Base-by-base conservation (phyloP, 2,329 filamentous ascomycete genomes). In the Elsinoe fawcettii region DNA sequence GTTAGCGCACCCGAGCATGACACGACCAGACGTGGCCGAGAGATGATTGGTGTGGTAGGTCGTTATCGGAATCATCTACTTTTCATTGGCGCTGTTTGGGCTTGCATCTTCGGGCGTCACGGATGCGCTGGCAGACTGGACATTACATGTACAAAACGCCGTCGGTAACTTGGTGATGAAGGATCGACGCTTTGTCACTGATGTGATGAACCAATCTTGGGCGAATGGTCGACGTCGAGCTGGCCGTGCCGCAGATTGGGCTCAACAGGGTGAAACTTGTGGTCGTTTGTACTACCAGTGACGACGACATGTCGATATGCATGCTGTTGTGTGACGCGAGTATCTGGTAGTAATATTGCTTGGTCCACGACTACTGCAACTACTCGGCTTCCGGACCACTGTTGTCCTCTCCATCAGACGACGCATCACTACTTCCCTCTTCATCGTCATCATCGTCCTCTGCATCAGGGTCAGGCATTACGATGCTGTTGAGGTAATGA, bases 401-500 rank as follows among this genome's bases (percentile, higher is more conserved):
- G 25, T 61, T 61, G 3, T 60, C 64, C 18, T 63, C 62, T 34
- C 63, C 64, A 46, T 46, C 41, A 25, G 41, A 46, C 23, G 41
- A 46, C 7, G 60, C 63, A 32, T 65, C 63, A 22, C 65, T 65
- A n/a, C 57, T 59, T 30, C 64, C 66, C 30, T 64, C 62, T 6
- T 64, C 65, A 1, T 62, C 58, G 1, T 59, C 65, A 9, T 61
- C 60, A 11, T 58, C 61, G 39, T 64, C 66, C 44, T 66, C 68
- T 23, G 64, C 60, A 37, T 68, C 66, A 30, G 71, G 70, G 64
- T 78, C 75, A 30, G 75, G 76, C 73, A 77, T 76, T 39, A 77
- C 74, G 25, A 78, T 72, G 55, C 70, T 73, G 66, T 78, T 78
- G 41, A 77, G 67, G 63, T 77, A 76, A 8, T 73, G 75, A 63